Conservation (phyloP, 2,329 filamentous ascomycete genomes). For the Ampelomyces quisqualis region DNA sequence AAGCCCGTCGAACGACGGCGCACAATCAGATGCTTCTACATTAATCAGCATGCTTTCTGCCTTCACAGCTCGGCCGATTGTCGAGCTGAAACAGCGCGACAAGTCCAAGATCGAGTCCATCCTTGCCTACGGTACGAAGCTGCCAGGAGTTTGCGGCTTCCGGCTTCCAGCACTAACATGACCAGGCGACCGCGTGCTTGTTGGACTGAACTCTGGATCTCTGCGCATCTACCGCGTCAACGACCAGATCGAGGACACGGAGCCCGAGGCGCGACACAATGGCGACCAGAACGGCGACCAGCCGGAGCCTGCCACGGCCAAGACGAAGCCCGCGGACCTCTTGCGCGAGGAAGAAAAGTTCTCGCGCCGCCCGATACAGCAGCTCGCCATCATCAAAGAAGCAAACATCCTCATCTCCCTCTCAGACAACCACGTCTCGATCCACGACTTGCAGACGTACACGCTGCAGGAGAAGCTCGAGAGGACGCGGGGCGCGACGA, state of each 20-base stretch:
- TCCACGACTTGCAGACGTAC: conserved; percentile 87
- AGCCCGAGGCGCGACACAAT: conserved; percentile 35
- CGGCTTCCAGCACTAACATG: conserved; percentile 18
- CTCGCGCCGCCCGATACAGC: conserved; percentile 83
- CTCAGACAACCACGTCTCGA: conserved; percentile 83
- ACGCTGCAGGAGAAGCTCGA: conserved; percentile 75
- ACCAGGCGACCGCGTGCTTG: conserved; percentile 81
- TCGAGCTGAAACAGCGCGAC: conserved; percentile 94
- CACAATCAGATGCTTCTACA: not conserved
- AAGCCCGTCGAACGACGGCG: no score
- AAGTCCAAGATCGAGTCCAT: conserved; percentile 97
- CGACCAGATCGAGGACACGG: conserved; percentile 54
- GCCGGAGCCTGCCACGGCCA: conserved; percentile 41
- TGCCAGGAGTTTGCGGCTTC: not conserved
- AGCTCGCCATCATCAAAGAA: conserved; percentile 94
- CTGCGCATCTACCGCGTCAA: conserved; percentile 91
- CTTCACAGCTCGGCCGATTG: conserved; percentile 92
- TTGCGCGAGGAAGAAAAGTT: conserved; percentile 93
- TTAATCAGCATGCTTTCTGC: conserved; percentile 77
- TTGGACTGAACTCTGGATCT: conserved; percentile 85
- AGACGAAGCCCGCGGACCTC: conserved; percentile 66
- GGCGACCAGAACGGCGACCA: conserved; percentile 35
- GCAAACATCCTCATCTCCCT: conserved; percentile 87
- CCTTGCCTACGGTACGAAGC: conserved; percentile 72
- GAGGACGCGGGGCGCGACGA: conserved; percentile 82